phyloP scores from a whole-genome alignment of 371 early-diverging fungal species.

The Mortierella sp. region DNA sequence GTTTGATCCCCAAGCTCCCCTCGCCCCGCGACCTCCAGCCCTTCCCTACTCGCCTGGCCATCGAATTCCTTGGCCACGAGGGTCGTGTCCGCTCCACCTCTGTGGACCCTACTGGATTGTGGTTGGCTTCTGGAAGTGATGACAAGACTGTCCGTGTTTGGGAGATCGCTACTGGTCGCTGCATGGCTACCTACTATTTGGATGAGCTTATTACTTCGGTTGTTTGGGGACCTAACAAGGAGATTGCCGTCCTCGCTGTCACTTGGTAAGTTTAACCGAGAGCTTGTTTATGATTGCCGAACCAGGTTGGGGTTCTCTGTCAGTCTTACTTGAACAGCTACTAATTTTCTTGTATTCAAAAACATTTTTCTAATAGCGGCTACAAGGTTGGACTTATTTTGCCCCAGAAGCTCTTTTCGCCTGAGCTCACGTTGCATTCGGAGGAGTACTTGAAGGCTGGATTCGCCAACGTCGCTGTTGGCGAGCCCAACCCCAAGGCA shows the following conservation, averaged over 20 bases:
- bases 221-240: slow-evolving; percentile 92
- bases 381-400: slow-evolving; percentile 63
- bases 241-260: slow-evolving; percentile 84
- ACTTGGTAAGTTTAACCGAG: slow-evolving; percentile 42
- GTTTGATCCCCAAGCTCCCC: slow-evolving; percentile 96
- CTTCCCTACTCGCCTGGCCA: slow-evolving; percentile 88
- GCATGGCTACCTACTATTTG: slow-evolving; percentile 82
- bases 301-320: neutral
- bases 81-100: slow-evolving; percentile 86
- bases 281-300: neutral
- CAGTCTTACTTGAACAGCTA: neutral
- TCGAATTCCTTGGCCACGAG: slow-evolving; percentile 88
- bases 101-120: slow-evolving; percentile 93
- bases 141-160: slow-evolving; percentile 91
- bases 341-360: neutral
- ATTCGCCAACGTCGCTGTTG: slow-evolving; percentile 52
- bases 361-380: slow-evolving; percentile 18
- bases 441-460: slow-evolving; percentile 70
- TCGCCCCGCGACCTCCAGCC: slow-evolving; percentile 96
- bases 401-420: slow-evolving; percentile 67
- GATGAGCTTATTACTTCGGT: slow-evolving; percentile 79
- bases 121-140: slow-evolving; percentile 90
- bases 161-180: slow-evolving; percentile 94
- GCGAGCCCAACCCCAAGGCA: slow-evolving; percentile 58
- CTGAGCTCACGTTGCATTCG: slow-evolving; percentile 63